Evolutionary conservation across 1,284 basidiomycete genomes (phyloP), one percentile per base, ranked within the genome.

Genomic region (Golubevia pallescens): DNA sequence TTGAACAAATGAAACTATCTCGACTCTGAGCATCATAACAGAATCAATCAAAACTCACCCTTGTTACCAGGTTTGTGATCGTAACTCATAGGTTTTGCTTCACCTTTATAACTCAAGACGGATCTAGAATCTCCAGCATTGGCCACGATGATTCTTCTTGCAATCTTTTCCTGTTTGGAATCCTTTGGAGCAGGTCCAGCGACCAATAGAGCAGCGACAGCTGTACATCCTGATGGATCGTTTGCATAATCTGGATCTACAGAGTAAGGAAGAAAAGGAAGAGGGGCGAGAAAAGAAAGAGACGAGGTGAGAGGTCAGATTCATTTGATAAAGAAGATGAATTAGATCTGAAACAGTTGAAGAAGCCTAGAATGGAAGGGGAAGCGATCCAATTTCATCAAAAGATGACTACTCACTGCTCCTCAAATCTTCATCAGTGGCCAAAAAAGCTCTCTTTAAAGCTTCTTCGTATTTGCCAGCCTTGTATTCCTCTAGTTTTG

Each of bases 91-190:
- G 93, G 90, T 84, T 95, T 93, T 4, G 91, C 94, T 77, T 91
- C 89, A 16, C 97, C 97, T 76, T 92, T 92, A 72, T 93, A 87
- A 59, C 92, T 90, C 65, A 99, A 88, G n/a, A 99, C 94, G 28
- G 92, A 92, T 78, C 97, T 89, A 16, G 97, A 99, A 87, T 99
- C 97, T 58, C 97, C 97, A 14, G 97, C 94, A 85, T 99, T 99
- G 48, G 97, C 97, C 14, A 74, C 74, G 51, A 74, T 73, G 60
- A 85, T 74, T n/a, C 59, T 64, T 23, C 79, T 63, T 16, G 77
- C 62, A 1, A 62, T 60, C 57, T 75, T 75, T 5, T 60, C 56
- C 24, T 61, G n/a, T 20, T 66, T 62, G 0, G 67, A 24, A 2
- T 62, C 61, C 2, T 14, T 28, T 3, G 63, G 67, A 61, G 66